Conservation (phyloP, 495 filamentous ascomycete genomes). For the Xylaria curta region DNA sequence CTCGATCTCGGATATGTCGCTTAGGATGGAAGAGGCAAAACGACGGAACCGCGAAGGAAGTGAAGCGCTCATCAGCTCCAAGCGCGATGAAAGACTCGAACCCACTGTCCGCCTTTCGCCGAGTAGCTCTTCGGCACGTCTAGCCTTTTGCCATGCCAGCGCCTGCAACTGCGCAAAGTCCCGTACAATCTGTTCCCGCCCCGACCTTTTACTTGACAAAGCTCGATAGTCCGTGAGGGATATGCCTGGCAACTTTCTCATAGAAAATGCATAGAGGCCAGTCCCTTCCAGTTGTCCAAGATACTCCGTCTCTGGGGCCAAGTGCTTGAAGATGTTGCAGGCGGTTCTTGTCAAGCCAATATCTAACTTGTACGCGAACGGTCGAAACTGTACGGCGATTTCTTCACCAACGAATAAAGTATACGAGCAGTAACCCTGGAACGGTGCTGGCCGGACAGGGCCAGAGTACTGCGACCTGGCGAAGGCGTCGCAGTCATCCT, state of each 20-base stretch:
- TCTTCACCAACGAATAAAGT: constrained; percentile 49
- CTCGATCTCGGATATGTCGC: constrained; percentile 46
- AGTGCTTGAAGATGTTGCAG: constrained; percentile 42
- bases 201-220: constrained; percentile 21
- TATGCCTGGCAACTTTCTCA: constrained; percentile 50
- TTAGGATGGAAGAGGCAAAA: constrained; percentile 40
- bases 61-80: constrained; percentile 42
- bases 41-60: constrained; percentile 48
- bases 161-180: constrained; percentile 53
- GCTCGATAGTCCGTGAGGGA: constrained; percentile 44
- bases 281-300: constrained; percentile 32
- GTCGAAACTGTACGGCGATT: constrained; percentile 59
- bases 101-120: constrained; percentile 43
- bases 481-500: constrained; percentile 38
- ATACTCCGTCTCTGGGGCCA: constrained; percentile 47
- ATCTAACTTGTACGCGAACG: constrained; percentile 49
- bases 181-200: constrained; percentile 46
- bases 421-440: constrained; percentile 62
- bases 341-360: constrained; percentile 48
- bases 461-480: constrained; percentile 30
- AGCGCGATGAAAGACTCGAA: constrained; percentile 43
- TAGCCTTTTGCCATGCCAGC: constrained; percentile 40
- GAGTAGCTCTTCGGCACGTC: constrained; percentile 28
- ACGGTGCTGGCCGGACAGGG: constrained; percentile 35
- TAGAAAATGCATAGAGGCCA: constrained; percentile 47